Percentiles rank a stretch among this genome's conserved stretches.
These are phyloP conservation scores for Pleochaeta shiraiana DNA, from an alignment of 2,329 filamentous ascomycete genomes.

Conservation along the genomic window DNA sequence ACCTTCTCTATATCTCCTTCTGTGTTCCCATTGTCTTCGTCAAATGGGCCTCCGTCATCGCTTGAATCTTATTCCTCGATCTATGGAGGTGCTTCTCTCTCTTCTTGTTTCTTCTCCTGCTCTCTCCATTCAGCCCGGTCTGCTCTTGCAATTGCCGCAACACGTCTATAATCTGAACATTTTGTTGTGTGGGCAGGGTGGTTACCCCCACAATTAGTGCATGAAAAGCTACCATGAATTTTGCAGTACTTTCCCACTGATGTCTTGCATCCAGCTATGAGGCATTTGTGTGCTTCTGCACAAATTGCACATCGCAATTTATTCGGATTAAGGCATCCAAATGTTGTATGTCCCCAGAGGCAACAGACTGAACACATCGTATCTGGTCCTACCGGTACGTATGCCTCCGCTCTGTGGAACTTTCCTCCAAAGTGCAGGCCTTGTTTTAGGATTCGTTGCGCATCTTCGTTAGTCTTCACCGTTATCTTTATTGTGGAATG, in stretches of 20 bases:
- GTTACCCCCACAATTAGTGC: background rate
- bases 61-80: background rate
- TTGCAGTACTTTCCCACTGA: background rate
- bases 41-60: background rate
- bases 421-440: background rate
- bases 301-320: background rate
- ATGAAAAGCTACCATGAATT: background rate
- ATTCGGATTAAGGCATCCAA: background rate
- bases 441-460: background rate
- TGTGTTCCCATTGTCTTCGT: no score
- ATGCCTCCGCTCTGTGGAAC: background rate
- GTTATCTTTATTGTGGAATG: background rate
- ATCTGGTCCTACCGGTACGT: background rate
- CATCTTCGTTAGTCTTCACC: background rate
- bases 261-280: background rate
- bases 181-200: background rate
- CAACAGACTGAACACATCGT: background rate
- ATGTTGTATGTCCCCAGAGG: background rate
- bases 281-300: background rate
- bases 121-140: no score
- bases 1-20: no score
- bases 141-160: no score
- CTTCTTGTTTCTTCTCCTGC: no score
- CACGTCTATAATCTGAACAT: background rate
- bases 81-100: no score